Evolutionary conservation across 352 stramenopile genomes (phyloP), one percentile per base, ranked within the genome.

Genomic region (Phytophthora sp.): DNA sequence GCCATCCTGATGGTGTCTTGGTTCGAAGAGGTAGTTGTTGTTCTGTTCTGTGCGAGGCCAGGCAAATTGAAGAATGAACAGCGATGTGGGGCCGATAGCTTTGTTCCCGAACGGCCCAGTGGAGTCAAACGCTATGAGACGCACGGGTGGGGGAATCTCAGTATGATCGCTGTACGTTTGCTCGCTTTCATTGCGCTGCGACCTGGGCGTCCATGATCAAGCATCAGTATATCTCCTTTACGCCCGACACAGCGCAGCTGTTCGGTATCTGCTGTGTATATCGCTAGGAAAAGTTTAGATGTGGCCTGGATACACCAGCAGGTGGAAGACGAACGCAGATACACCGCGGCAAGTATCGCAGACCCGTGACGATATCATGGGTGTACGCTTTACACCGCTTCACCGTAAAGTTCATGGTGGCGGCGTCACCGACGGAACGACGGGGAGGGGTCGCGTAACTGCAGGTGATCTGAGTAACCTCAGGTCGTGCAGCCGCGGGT

Each of bases 61-160:
- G 26, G 65, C 45, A 60, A 69, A 73, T 65, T 69, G 58, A 45
- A 65, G 58, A 73, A 73, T 73, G 58, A 65, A 39, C n/a, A 41
- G 39, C 29, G 21, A 18, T 7, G 47, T 41, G 38, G 23, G 5
- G 18, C 13, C 35, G 31, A 63, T 15, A 26, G 16, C 24, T 24
- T n/a, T n/a, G n/a, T n/a, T n/a, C n/a, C n/a, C n/a, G n/a, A n/a
- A n/a, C n/a, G n/a, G n/a, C n/a, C n/a, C n/a, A n/a, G n/a, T n/a
- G n/a, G n/a, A n/a, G n/a, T n/a, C n/a, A n/a, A n/a, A n/a, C n/a
- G n/a, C n/a, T n/a, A n/a, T n/a, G n/a, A n/a, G n/a, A n/a, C n/a
- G n/a, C n/a, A n/a, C n/a, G n/a, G n/a, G n/a, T n/a, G n/a, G n/a
- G 23, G 49, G 57, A 58, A 53, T 59, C 44, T n/a, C n/a, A n/a